A percentile compares a stretch with the other conserved stretches of the same genome.
phyloP scores from a whole-genome alignment of 495 filamentous ascomycete genomes.

The Aspergillus hancockii region DNA sequence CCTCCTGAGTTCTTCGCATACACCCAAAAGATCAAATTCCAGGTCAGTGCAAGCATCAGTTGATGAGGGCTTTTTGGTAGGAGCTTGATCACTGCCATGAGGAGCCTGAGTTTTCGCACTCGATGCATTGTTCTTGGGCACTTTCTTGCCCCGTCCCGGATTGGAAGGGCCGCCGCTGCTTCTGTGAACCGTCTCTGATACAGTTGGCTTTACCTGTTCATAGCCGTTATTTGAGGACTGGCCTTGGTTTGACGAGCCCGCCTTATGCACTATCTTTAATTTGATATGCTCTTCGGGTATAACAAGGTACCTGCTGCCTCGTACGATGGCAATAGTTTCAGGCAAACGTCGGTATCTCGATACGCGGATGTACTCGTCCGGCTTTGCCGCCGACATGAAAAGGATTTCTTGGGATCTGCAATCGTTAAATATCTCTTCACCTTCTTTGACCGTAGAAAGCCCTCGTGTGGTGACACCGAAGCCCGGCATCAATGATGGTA shows the following conservation, averaged over 20 bases:
- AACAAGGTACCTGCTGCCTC: neutral
- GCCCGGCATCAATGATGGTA: slow-evolving; percentile 13
- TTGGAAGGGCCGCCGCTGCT: neutral
- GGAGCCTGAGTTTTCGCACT: neutral
- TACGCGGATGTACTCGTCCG: slow-evolving; percentile 16
- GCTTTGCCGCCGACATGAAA: slow-evolving; percentile 10
- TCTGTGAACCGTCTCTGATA: neutral
- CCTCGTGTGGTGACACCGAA: slow-evolving; percentile 14
- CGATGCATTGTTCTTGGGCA: neutral
- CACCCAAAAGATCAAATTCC: slow-evolving; percentile 15
- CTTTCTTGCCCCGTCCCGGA: neutral
- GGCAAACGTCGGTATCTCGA: slow-evolving; percentile 8
- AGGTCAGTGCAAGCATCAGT: slow-evolving; percentile 8
- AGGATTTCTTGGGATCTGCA: neutral
- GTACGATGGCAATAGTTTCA: neutral
- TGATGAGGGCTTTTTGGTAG: neutral
- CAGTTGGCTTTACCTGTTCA: neutral
- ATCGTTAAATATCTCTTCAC: neutral
- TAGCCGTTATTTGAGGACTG: neutral
- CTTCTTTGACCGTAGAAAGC: slow-evolving; percentile 1
- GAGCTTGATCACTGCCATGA: neutral
- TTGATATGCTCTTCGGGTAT: neutral
- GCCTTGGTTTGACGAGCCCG: neutral
- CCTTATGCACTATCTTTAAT: neutral
- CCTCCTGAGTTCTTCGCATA: neutral